Evolutionary conservation across 495 filamentous ascomycete genomes (phyloP), one percentile per base, ranked within the genome.

Genomic region (Gamarada debralockiae): DNA sequence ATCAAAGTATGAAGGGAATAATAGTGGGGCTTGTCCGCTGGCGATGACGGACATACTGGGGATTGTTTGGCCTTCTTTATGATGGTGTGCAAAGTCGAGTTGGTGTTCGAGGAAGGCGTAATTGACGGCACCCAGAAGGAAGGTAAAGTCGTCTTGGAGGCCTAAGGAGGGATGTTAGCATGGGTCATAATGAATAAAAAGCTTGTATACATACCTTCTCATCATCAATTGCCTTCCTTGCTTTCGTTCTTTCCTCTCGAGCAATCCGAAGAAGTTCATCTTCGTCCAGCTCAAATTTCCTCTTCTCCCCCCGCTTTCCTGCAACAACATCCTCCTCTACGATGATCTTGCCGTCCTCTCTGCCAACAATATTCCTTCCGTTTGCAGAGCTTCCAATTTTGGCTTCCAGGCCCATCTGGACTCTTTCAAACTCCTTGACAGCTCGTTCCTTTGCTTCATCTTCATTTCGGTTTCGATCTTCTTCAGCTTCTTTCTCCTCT

Each of bases 111-210:
- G 0, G 79, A 75, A 0, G 92, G 90, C 0, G 89, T 93, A 25
- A 95, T 73, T 1, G 87, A 86, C 0, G 93, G 92, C 0, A 95
- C 85, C 93, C 93, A 98, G 72, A 97, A 97, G 2, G 91, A 93
- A 0, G 90, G 89, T 0, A 96, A 70, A n/a, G 80, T 83, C 0
- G 82, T 83, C 62, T 87, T 87, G 0, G 79, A 77, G 0, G 82
- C 78, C 69, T 78, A 61, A n/a, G n/a, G 18, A 59, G 53, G 5
- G 4, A 1, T 22, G 27, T 44, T 31, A 56, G 37, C n/a, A 25
- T n/a, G 17, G 14, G 36, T n/a, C 10, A 38, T n/a, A 17, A 8
- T 39, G 8, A 29, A 10, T 10, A 56, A 23, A 18, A 3, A 12
- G 40, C 7, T 43, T 6, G 33, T 36, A 12, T 31, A 31, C 58